Evolutionary conservation across 192 early-diverging fungal genomes (phyloP).

Genomic region (Coemansia sp.): DNA sequence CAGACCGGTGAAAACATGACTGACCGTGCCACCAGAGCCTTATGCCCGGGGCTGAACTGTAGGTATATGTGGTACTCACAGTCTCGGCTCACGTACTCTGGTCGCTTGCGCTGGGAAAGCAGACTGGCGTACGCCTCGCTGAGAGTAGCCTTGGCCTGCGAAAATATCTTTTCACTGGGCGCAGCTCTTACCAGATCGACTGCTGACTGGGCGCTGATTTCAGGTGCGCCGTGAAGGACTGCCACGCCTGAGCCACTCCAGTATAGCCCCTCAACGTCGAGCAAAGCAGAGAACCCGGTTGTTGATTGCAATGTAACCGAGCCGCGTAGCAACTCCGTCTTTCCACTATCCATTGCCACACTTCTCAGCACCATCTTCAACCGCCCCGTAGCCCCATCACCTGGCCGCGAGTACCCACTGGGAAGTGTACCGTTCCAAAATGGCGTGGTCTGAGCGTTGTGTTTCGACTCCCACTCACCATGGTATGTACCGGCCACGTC

Average conservation of each 20-base stretch:
- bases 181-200: slow-evolving; percentile 28
- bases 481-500: slow-evolving; percentile 27
- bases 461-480: slow-evolving; percentile 22
- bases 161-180: slow-evolving; percentile 26
- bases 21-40: slow-evolving; percentile 15
- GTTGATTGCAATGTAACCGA: slow-evolving; percentile 8
- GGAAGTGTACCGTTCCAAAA: slow-evolving; percentile 16
- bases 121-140: slow-evolving; percentile 14
- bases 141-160: slow-evolving; percentile 21
- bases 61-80: slow-evolving; percentile 47
- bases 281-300: background rate
- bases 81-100: slow-evolving; percentile 20
- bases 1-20: slow-evolving; percentile 32
- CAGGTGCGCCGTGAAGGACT: slow-evolving; percentile 24
- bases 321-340: slow-evolving; percentile 26
- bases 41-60: slow-evolving; percentile 8
- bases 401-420: slow-evolving; percentile 20
- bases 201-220: slow-evolving; percentile 24
- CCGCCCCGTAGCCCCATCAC: slow-evolving; percentile 10
- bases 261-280: slow-evolving; percentile 34
- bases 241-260: slow-evolving; percentile 28
- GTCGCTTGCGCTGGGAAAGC: slow-evolving; percentile 22
- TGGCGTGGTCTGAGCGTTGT: slow-evolving; percentile 8
- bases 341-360: background rate
- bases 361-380: slow-evolving; percentile 27